A percentile compares a stretch with the other conserved stretches of the same genome.
Evolutionary conservation across 768 basidiomycete genomes (phyloP).

Genomic region (Collybiopsis confluens): DNA sequence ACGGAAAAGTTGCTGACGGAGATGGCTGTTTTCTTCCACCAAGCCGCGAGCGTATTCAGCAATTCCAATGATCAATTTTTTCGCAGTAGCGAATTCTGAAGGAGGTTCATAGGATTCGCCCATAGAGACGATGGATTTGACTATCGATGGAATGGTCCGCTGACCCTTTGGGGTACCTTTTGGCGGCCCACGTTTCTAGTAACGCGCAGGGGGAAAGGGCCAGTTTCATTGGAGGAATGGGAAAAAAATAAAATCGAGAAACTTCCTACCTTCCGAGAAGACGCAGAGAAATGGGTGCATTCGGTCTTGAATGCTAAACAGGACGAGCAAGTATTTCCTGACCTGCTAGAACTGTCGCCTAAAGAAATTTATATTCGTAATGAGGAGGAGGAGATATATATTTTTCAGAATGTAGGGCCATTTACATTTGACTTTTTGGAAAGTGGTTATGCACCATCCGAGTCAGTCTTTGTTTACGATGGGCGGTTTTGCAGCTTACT

Average conservation of each 20-base stretch:
- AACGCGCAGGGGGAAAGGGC: no score
- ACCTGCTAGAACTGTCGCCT: constrained; percentile 42
- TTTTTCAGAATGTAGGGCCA: neutral
- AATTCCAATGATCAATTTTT: neutral
- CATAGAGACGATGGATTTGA: neutral
- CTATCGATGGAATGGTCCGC: neutral
- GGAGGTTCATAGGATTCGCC: neutral
- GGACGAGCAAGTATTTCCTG: constrained; percentile 32
- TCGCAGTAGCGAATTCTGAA: neutral
- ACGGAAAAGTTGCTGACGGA: neutral
- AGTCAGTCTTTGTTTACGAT: no score
- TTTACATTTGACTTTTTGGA: no score
- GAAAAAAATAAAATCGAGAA: neutral
- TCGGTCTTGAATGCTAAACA: constrained; percentile 30
- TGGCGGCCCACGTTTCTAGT: constrained; percentile 40
- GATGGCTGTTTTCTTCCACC: neutral
- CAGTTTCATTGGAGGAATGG: no score
- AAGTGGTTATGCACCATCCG: no score
- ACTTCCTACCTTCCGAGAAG: constrained; percentile 30
- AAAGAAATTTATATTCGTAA: neutral
- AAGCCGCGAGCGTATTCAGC: neutral
- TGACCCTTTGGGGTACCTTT: constrained; percentile 31
- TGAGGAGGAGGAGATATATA: neutral
- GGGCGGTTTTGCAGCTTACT: constrained; percentile 39
- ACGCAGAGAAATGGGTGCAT: constrained; percentile 32